phyloP scores from a whole-genome alignment of 2,329 filamentous ascomycete genomes.

The Aspergillus sp. region DNA sequence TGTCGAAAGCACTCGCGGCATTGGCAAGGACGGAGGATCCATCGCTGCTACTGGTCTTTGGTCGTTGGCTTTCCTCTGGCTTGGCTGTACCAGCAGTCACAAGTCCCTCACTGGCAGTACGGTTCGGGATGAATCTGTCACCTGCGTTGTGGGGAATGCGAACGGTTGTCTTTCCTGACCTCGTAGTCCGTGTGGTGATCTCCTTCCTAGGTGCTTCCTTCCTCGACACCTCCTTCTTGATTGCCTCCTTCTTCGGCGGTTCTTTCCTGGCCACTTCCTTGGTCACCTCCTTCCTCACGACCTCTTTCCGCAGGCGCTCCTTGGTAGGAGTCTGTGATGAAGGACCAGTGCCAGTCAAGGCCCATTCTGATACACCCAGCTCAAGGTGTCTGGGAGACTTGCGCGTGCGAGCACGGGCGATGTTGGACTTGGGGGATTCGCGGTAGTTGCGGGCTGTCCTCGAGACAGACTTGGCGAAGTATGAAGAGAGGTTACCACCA shows the following conservation, averaged over 20 bases:
- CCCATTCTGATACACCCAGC: slow-evolving; percentile 89
- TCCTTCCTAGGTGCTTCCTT: slow-evolving; percentile 24
- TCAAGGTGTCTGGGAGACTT: slow-evolving; percentile 83
- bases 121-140: slow-evolving; percentile 96
- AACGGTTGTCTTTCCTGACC: slow-evolving; percentile 70
- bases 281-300: neutral
- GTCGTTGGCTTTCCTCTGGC: slow-evolving; percentile 74
- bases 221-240: slow-evolving; percentile 10
- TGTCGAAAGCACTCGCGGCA: slow-evolving; percentile 67
- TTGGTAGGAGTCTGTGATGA: slow-evolving; percentile 60
- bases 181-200: slow-evolving; percentile 54
- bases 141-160: slow-evolving; percentile 68
- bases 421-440: slow-evolving; percentile 65
- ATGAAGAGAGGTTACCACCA: slow-evolving; percentile 74
- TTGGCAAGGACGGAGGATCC: slow-evolving; percentile 75
- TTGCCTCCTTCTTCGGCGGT: slow-evolving; percentile 22
- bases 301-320: slow-evolving; percentile 53
- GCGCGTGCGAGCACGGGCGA: slow-evolving; percentile 4
- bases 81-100: slow-evolving; percentile 80
- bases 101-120: slow-evolving; percentile 84
- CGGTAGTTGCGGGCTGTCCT: slow-evolving; percentile 59
- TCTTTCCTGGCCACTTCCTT: slow-evolving; percentile 24
- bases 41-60: slow-evolving; percentile 70
- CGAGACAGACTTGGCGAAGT: slow-evolving; percentile 68
- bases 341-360: slow-evolving; percentile 78